Evolutionary conservation across 192 early-diverging fungal genomes (phyloP).

Genomic region (Mortierella hygrophila): DNA sequence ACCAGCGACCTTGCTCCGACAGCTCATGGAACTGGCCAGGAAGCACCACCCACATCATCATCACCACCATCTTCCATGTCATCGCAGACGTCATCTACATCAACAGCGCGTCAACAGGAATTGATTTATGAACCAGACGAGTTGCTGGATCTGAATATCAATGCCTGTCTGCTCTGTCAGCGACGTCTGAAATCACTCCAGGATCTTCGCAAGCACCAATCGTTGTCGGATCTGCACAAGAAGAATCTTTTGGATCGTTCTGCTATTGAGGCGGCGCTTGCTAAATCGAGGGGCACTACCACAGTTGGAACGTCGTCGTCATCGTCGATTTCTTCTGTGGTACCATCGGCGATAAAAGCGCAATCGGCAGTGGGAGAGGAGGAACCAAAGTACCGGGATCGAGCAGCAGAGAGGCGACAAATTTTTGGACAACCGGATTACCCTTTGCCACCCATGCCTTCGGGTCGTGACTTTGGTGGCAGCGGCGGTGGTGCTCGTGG

Average conservation of each 20-base stretch:
- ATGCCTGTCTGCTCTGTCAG: slow-evolving; percentile 73
- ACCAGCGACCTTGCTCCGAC: neutral
- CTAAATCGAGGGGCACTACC: slow-evolving; percentile 27
- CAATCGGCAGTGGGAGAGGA: slow-evolving; percentile 17
- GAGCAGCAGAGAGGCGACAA: slow-evolving; percentile 73
- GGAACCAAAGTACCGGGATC: slow-evolving; percentile 66
- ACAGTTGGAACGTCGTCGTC: neutral
- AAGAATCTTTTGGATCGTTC: slow-evolving; percentile 39
- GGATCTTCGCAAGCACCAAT: slow-evolving; percentile 67
- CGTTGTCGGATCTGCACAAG: slow-evolving; percentile 72
- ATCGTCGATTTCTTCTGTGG: neutral
- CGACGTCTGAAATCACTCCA: slow-evolving; percentile 64
- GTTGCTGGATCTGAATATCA: slow-evolving; percentile 55
- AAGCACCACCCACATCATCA: neutral
- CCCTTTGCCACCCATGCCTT: slow-evolving; percentile 34
- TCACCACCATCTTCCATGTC: neutral
- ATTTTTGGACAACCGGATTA: slow-evolving; percentile 70
- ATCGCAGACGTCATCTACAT: neutral
- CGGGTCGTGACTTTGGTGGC: slow-evolving; percentile 21
- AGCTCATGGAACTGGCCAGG: neutral
- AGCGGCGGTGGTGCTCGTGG: slow-evolving; percentile 10
- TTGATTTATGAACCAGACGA: slow-evolving; percentile 39
- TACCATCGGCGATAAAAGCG: neutral
- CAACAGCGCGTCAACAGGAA: neutral
- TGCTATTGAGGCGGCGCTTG: slow-evolving; percentile 25